Percentiles rank a stretch among this genome's conserved stretches.
Conservation (phyloP, 305 asterid genomes). For the Solanum chacoense region DNA sequence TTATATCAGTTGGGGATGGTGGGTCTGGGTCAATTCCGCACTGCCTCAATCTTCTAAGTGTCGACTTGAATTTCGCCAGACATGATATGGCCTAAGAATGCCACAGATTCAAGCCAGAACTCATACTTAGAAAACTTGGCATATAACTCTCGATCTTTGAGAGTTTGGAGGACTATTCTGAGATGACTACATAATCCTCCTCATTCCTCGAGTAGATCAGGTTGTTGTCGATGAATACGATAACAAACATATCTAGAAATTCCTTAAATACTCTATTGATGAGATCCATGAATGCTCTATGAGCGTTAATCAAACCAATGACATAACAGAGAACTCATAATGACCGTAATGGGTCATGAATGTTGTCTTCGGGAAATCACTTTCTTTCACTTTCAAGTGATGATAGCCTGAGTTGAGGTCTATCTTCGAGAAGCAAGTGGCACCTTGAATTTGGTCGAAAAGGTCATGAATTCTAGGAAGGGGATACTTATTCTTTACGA, state of each 20-base stretch:
- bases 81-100: neutral
- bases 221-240: neutral
- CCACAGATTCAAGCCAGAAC: neutral
- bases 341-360: neutral
- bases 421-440: neutral
- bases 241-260: neutral
- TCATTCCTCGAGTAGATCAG: neutral
- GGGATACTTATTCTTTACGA: neutral
- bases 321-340: neutral
- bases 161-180: neutral
- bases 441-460: neutral
- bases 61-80: neutral
- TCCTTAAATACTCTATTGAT: neutral
- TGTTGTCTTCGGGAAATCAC: neutral
- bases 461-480: neutral
- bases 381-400: neutral
- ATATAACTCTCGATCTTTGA: neutral
- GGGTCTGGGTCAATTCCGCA: neutral
- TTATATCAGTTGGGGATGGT: neutral
- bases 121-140: neutral
- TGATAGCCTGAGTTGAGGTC: neutral
- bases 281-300: neutral
- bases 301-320: neutral
- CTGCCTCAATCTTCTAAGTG: neutral
- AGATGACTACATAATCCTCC: neutral